Evolutionary conservation across 179 eudicot species (phyloP).

Genomic region (Vitellaria paradoxa): DNA sequence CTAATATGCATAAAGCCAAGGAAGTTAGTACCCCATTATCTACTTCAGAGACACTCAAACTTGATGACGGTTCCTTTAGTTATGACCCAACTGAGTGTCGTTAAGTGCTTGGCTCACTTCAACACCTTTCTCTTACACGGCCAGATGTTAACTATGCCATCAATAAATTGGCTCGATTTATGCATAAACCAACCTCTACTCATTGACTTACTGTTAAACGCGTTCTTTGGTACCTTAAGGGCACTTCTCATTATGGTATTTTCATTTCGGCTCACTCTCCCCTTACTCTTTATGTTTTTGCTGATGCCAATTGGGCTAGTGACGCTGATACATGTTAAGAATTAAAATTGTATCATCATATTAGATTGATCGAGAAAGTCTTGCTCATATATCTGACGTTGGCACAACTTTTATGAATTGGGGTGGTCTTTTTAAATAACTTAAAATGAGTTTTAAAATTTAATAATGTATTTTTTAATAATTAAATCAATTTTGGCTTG

Average conservation of each 20-base stretch:
- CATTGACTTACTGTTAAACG: conserved; percentile 8
- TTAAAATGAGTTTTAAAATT: no score
- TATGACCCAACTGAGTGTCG: not conserved
- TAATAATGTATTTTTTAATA: no score
- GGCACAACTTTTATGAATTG: no score
- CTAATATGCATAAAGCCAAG: not conserved
- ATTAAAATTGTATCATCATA: no score
- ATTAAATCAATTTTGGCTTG: no score
- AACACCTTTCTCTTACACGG: not conserved
- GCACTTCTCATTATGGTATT: not conserved
- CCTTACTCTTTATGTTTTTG: not conserved
- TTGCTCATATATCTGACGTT: no score
- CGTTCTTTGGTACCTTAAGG: not conserved
- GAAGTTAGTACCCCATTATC: not conserved
- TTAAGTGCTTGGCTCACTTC: not conserved
- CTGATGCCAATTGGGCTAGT: conserved; percentile 9
- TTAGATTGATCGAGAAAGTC: no score
- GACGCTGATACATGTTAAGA: not conserved
- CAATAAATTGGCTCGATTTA: conserved; percentile 1
- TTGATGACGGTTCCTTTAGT: not conserved
- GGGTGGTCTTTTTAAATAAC: no score
- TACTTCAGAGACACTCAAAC: not conserved
- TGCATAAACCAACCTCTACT: not conserved
- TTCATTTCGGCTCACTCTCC: not conserved
- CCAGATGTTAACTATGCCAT: not conserved